Conservation (phyloP, 371 early-diverging fungal species). For the Mucor piriformis region DNA sequence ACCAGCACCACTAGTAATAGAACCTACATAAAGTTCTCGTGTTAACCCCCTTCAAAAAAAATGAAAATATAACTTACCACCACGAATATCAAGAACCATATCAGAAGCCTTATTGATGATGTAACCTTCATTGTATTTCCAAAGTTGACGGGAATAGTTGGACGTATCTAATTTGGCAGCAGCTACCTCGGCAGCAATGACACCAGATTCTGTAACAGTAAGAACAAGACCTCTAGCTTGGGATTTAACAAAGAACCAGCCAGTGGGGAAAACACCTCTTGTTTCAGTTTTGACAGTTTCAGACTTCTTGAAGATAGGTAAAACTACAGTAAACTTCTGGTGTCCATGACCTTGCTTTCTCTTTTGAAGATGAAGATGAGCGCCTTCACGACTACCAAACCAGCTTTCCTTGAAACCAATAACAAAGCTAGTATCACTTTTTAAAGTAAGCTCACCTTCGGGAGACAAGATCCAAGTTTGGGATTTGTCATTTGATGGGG, state of each 20-base stretch:
- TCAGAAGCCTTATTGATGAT: conserved; percentile 59
- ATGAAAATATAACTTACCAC: conserved; percentile 38
- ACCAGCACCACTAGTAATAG: conserved; percentile 31
- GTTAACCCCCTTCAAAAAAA: not conserved
- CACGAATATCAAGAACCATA: conserved; percentile 61
- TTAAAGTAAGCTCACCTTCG: conserved; percentile 46
- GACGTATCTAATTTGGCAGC: conserved; percentile 51
- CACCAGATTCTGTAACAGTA: conserved; percentile 40
- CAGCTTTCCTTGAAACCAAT: conserved; percentile 56
- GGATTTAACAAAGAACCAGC: conserved; percentile 68
- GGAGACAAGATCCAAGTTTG: conserved; percentile 41
- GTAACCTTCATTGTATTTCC: conserved; percentile 58
- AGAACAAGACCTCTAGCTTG: conserved; percentile 52
- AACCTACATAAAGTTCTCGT: conserved; percentile 23
- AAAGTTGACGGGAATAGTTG: conserved; percentile 58
- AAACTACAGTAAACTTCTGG: conserved; percentile 45
- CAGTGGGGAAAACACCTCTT: conserved; percentile 52
- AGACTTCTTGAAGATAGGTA: conserved; percentile 45
- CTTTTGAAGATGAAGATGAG: conserved; percentile 47
- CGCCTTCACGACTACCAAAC: conserved; percentile 49
- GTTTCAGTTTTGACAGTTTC: conserved; percentile 22
- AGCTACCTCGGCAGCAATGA: conserved; percentile 41
- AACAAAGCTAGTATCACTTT: conserved; percentile 43
- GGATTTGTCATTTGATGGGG: conserved; percentile 17
- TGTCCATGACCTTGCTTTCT: conserved; percentile 24